A percentile compares a stretch with the other conserved stretches of the same genome.
These are phyloP conservation scores for Brassica nigra DNA, from an alignment of 345 rosid genomes.

Conservation along the genomic window DNA sequence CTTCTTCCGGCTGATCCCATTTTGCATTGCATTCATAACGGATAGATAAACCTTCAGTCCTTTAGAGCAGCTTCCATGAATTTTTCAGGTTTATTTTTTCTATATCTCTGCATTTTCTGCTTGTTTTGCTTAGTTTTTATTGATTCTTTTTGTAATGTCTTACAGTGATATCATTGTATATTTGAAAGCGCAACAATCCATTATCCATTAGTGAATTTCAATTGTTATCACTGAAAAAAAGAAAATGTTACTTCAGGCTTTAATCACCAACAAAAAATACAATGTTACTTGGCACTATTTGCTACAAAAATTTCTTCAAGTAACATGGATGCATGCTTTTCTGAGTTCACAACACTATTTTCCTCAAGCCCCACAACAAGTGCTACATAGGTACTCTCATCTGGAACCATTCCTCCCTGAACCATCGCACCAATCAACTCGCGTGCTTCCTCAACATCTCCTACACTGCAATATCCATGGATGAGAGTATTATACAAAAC, in stretches of 20 bases:
- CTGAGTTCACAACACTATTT: constrained; percentile 36
- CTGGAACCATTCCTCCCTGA: constrained; percentile 46
- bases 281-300: constrained; percentile 21
- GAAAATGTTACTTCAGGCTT: not conserved
- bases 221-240: not conserved
- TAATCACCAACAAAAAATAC: not conserved
- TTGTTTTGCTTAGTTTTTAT: not conserved
- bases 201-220: constrained; percentile 6
- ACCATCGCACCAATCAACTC: constrained; percentile 51
- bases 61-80: constrained; percentile 55
- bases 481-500: constrained; percentile 53
- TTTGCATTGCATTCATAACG: constrained; percentile 29
- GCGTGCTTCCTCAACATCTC: constrained; percentile 46
- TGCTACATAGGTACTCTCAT: constrained; percentile 43
- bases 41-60: constrained; percentile 39
- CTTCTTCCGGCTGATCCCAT: constrained; percentile 13
- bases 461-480: constrained; percentile 50
- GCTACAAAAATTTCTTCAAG: constrained; percentile 41
- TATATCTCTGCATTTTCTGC: constrained; percentile 18
- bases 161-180: constrained; percentile 60
- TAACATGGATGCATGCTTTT: constrained; percentile 43
- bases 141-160: constrained; percentile 1
- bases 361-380: constrained; percentile 48
- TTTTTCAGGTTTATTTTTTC: constrained; percentile 42
- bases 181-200: constrained; percentile 40